A percentile compares a stretch with the other conserved stretches of the same genome.
Evolutionary conservation across 805 yeast genomes (phyloP).

Genomic region (Candida orba): DNA sequence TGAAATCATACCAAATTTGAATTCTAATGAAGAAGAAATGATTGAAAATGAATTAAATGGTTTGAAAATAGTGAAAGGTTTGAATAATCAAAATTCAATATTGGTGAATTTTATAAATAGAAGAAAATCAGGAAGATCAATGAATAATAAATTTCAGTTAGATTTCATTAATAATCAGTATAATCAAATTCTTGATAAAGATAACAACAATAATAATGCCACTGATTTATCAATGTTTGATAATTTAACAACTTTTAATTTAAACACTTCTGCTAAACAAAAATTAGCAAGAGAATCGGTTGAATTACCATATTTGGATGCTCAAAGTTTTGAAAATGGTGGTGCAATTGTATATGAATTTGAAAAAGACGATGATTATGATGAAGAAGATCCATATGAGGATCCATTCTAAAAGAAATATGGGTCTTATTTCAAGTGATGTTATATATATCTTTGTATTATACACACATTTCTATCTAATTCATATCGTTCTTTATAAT

Average conservation of each 20-base stretch:
- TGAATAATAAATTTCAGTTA: constrained; percentile 46
- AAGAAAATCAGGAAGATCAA: constrained; percentile 79
- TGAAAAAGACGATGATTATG: constrained; percentile 96
- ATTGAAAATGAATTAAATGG: constrained; percentile 31
- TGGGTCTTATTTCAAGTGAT: too few relatives aligned
- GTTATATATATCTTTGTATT: background rate
- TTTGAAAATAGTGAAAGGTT: constrained; percentile 43
- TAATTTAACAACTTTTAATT: constrained; percentile 81
- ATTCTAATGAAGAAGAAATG: constrained; percentile 40
- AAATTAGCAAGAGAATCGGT: constrained; percentile 75
- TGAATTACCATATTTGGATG: constrained; percentile 85
- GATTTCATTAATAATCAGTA: constrained; percentile 41
- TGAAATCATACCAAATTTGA: constrained; percentile 42
- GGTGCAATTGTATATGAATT: constrained; percentile 95
- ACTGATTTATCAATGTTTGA: constrained; percentile 53
- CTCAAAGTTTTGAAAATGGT: constrained; percentile 71
- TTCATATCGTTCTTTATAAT: background rate
- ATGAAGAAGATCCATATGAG: constrained; percentile 96
- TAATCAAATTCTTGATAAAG: constrained; percentile 22
- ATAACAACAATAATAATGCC: constrained; percentile 21
- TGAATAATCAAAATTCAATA: constrained; percentile 39
- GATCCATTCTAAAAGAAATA: constrained; percentile 66
- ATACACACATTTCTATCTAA: background rate
- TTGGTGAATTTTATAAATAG: constrained; percentile 52
- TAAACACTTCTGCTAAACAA: constrained; percentile 70